Percentiles rank a stretch among this genome's conserved stretches.
Conservation (phyloP, 345 rosid species). For the Clausena lansium region DNA sequence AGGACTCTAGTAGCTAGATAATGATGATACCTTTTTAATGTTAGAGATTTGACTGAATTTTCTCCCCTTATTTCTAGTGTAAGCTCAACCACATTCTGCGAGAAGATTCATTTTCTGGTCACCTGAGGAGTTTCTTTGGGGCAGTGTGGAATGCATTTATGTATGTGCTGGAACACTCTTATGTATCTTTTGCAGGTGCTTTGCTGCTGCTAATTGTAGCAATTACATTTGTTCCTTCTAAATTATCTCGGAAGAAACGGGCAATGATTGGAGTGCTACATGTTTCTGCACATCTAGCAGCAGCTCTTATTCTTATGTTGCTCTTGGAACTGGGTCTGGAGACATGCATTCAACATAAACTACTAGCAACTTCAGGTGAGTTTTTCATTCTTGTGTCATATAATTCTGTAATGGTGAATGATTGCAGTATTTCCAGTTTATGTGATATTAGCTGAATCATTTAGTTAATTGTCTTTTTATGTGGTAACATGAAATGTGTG, state of each 20-base stretch:
- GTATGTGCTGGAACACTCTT: constrained; percentile 72
- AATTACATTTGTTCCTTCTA: constrained; percentile 80
- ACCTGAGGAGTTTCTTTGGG: constrained; percentile 75
- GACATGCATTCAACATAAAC: constrained; percentile 86
- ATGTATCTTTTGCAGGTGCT: constrained; percentile 76
- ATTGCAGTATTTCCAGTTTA: neutral
- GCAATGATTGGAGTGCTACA: constrained; percentile 79
- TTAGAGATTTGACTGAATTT: constrained; percentile 19
- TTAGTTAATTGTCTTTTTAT: neutral
- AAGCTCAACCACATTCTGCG: constrained; percentile 82
- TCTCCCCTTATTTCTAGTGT: constrained; percentile 56
- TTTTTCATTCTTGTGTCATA: constrained; percentile 8
- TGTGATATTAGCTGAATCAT: neutral
- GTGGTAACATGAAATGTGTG: neutral
- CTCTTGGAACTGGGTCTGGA: constrained; percentile 90
- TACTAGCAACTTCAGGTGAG: constrained; percentile 91
- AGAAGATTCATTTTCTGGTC: constrained; percentile 90
- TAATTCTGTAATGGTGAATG: neutral
- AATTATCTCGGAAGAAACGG: constrained; percentile 76
- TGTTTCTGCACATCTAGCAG: constrained; percentile 80
- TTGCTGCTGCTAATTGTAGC: constrained; percentile 62
- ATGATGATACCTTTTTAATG: neutral
- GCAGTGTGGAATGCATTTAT: constrained; percentile 69
- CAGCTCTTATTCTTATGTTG: constrained; percentile 93
- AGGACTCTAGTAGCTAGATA: neutral